Evolutionary conservation across 192 early-diverging fungal genomes (phyloP).

Genomic region (Thoreauomyces humboldtii): DNA sequence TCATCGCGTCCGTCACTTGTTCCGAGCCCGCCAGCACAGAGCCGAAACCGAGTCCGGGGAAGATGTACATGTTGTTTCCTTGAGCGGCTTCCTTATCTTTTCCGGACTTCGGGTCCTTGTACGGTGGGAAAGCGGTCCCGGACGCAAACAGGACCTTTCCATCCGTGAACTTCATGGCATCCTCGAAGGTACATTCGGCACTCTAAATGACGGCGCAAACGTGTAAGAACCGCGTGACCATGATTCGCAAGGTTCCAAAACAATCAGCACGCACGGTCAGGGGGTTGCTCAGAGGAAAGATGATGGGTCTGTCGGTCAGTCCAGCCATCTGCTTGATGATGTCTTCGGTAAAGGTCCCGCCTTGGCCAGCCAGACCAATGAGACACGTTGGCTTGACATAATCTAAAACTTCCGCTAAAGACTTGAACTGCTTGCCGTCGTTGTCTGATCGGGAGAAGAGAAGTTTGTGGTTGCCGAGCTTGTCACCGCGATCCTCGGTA

Average conservation of each 20-base stretch:
- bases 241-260: neutral
- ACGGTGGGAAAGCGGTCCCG: constrained; percentile 88
- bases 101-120: constrained; percentile 62
- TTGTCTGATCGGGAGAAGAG: constrained; percentile 87
- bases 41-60: constrained; percentile 92
- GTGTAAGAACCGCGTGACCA: neutral
- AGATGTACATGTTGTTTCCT: constrained; percentile 97
- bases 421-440: constrained; percentile 69
- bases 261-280: constrained; percentile 1
- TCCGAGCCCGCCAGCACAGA: constrained; percentile 69
- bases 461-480: constrained; percentile 37
- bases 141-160: constrained; percentile 93
- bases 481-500: constrained; percentile 84
- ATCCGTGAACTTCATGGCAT: constrained; percentile 82
- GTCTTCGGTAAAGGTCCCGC: constrained; percentile 72
- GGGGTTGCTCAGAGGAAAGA: constrained; percentile 88
- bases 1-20: constrained; percentile 74
- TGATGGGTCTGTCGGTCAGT: constrained; percentile 75
- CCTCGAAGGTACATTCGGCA: constrained; percentile 93
- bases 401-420: constrained; percentile 73
- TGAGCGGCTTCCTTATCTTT: constrained; percentile 60
- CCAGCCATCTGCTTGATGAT: constrained; percentile 73
- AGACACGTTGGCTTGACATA: constrained; percentile 86
- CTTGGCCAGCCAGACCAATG: constrained; percentile 81
- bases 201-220: constrained; percentile 45